Conservation (phyloP, 108 stramenopile species). For the Skeletonema potamos region DNA sequence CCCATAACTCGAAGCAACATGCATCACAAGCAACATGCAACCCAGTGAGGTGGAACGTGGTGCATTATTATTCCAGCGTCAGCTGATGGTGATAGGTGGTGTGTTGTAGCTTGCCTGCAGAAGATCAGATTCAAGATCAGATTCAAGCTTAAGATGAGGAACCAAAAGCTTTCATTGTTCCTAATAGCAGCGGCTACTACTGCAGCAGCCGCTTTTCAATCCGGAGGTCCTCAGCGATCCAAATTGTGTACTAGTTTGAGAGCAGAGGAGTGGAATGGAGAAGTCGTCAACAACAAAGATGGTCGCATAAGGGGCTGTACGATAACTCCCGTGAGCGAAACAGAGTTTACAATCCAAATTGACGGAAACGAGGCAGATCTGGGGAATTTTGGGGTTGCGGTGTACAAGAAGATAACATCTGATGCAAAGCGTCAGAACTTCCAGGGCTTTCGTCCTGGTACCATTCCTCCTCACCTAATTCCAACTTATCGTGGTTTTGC, state of each 20-base stretch:
- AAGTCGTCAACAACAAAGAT: slow-evolving; percentile 54
- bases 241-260: not conserved
- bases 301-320: slow-evolving; percentile 66
- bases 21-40: too few species aligned
- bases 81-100: too few species aligned
- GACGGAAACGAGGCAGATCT: slow-evolving; percentile 81
- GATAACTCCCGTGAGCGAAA: slow-evolving; percentile 52
- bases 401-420: slow-evolving; percentile 71
- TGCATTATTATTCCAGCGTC: too few species aligned
- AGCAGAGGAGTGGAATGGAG: slow-evolving; percentile 60
- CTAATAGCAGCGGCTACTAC: not conserved
- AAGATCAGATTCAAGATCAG: too few species aligned
- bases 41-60: too few species aligned
- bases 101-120: too few species aligned
- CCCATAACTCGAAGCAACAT: too few species aligned
- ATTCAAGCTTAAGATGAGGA: too few species aligned
- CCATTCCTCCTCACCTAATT: slow-evolving; percentile 78
- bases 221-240: not conserved
- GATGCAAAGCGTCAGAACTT: slow-evolving; percentile 77
- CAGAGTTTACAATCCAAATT: slow-evolving; percentile 68
- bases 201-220: not conserved
- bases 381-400: slow-evolving; percentile 68
- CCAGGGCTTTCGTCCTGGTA: slow-evolving; percentile 84
- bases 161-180: not conserved
- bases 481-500: slow-evolving; percentile 75